These are phyloP conservation scores for Cardamine occulta DNA, from an alignment of 345 rosid genomes.

Conservation along the genomic window DNA sequence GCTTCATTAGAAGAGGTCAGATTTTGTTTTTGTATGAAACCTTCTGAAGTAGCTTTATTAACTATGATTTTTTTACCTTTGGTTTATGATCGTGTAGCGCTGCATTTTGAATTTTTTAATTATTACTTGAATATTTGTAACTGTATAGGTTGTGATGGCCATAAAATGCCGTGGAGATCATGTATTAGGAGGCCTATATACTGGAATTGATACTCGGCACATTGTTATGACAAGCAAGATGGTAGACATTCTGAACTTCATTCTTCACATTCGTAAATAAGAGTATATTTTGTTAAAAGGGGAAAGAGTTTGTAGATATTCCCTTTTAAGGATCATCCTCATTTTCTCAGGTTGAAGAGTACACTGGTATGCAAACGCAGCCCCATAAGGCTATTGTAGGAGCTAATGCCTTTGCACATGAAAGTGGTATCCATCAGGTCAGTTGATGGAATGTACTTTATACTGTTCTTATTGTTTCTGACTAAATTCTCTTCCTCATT, in stretches of 20 bases:
- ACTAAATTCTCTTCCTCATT: not conserved
- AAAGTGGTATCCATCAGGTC: slow-evolving; percentile 94
- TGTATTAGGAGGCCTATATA: slow-evolving; percentile 72
- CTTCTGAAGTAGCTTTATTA: not conserved
- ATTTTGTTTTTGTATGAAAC: not conserved
- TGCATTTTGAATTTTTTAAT: not conserved
- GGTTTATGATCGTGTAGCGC: not conserved
- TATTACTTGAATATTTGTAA: not conserved
- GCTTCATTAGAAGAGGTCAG: slow-evolving; percentile 93
- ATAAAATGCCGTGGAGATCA: slow-evolving; percentile 84
- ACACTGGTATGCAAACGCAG: slow-evolving; percentile 74
- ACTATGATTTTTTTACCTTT: not conserved
- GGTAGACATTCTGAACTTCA: slow-evolving; percentile 48
- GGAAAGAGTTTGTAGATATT: not conserved
- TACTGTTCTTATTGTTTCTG: not conserved
- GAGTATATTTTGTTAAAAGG: not conserved
- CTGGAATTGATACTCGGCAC: slow-evolving; percentile 78
- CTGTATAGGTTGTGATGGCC: slow-evolving; percentile 81
- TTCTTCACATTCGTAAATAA: not conserved
- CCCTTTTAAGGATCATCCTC: not conserved
- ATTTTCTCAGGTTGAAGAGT: slow-evolving; percentile 73
- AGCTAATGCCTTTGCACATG: slow-evolving; percentile 91
- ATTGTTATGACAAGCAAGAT: slow-evolving; percentile 94
- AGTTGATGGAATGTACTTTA: not conserved
- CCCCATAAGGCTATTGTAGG: slow-evolving; percentile 95